Evolutionary conservation across 2,329 filamentous ascomycete genomes (phyloP), one percentile per base, ranked within the genome.

Genomic region (Neofusicoccum sp.): DNA sequence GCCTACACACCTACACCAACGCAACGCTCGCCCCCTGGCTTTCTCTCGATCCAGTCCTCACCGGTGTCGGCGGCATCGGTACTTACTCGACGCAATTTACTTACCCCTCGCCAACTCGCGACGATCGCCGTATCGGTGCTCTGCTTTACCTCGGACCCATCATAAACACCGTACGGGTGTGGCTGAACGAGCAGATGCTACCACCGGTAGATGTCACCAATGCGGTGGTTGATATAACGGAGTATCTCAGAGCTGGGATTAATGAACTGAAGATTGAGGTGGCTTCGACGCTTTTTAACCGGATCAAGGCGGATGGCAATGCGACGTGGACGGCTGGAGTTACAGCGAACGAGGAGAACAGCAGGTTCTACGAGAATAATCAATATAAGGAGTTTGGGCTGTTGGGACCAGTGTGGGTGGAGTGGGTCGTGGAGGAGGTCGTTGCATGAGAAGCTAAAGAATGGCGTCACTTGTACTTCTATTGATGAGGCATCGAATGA

Each of bases 11-110:
- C 1, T 64, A 76, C 33, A 20, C 58, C 4, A 62, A 63, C 34
- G 24, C 49, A 26, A 45, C 63, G 1, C 67, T 78, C 0, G 24
- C 68, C 5, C 68, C 77, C 2, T 79, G 76, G 76, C 65, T 64
- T 11, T 31, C 68, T 4, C 71, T 77, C 14, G 62, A 65, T 4
- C 44, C 65, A 0, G 65, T 63, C 1, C 63, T 76, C 0, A 49
- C 61, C 36, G 71, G 70, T 41, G 67, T 70, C 1, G 72, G 68
- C 34, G 75, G 75, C 6, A 67, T 70, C 7, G 74, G 73, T 4
- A 71, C 69, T 62, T 76, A 76, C 67, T 65, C 64, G 48, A 69
- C 71, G 26, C 63, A 64, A 12, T 74, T 75, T 62, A 45, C 61
- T 24, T 69, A 66, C 62, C 68, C 70, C 12, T 26, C 33, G 14